These are phyloP conservation scores for Puccinia coronata DNA, from an alignment of 1,284 basidiomycete species.

Conservation along the genomic window DNA sequence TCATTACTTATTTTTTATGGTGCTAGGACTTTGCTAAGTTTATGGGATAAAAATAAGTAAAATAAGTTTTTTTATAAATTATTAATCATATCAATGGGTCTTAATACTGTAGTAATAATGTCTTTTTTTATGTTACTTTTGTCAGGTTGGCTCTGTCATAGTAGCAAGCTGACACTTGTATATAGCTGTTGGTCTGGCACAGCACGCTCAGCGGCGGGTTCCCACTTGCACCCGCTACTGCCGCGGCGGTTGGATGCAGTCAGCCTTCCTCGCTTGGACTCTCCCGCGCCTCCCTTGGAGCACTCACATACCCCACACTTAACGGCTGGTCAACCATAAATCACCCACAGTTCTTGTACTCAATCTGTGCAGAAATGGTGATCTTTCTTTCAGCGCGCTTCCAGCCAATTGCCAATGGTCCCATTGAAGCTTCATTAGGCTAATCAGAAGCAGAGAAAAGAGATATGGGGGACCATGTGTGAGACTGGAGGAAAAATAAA, in stretches of 20 bases:
- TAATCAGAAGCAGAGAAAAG: background rate
- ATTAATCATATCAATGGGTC: too few species aligned
- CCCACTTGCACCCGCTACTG: background rate
- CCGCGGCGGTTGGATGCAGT: background rate
- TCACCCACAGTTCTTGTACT: conserved; percentile 46
- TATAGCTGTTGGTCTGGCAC: conserved; percentile 29
- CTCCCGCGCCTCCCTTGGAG: background rate
- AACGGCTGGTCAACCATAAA: conserved; percentile 23
- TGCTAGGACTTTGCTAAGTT: too few species aligned
- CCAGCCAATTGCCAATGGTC: conserved; percentile 7
- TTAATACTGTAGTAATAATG: too few species aligned
- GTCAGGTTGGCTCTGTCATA: too few species aligned
- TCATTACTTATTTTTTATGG: too few species aligned
- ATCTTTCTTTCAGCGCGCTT: background rate
- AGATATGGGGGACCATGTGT: too few species aligned
- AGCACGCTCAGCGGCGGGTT: background rate
- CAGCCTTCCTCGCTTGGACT: background rate
- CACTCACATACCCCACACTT: background rate
- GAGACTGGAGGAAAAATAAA: too few species aligned
- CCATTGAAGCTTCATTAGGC: background rate
- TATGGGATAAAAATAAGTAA: too few species aligned
- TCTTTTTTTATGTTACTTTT: too few species aligned
- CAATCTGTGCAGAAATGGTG: conserved; percentile 13
- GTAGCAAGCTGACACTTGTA: too few species aligned
- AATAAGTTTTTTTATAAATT: too few species aligned